Evolutionary conservation across 2,329 filamentous ascomycete species (phyloP), one percentile per base, ranked within the genome.

Genomic region (Akanthomyces dipterigenus): DNA sequence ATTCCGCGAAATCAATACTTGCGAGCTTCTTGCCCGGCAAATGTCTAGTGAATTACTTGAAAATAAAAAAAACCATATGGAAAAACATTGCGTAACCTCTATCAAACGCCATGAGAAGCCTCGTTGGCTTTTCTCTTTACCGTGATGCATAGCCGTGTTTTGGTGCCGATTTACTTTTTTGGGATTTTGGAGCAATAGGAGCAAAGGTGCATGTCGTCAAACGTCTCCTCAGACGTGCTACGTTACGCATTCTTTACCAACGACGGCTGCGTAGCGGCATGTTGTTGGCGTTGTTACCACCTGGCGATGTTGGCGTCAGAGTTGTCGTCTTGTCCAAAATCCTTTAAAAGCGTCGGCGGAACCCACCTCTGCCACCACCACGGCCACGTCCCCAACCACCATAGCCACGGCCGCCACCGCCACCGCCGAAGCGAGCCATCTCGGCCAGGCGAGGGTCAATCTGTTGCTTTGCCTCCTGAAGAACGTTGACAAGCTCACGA

Each of bases 401-500:
- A 70, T 85, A 88, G 66, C 88, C 83, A 70, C 90, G 86, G 65
- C 88, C 85, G 63, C 91, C 91, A 62, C 91, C 91, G 65, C 92
- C 91, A 65, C 92, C 91, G 67, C 91, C 86, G 74, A 93, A 98
- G 76, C 95, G 90, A 69, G 86, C 88, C 95, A 99, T 98, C 82
- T 99, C 95, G 65, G 88, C 87, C 65, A 99, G 88, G 76, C 92
- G 89, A 72, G 95, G 95, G 72, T 98, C 95, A 76, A 99, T 93
- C 78, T 96, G 89, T 82, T 99, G 95, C 82, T 98, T 98, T 67
- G 95, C 62, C 80, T 99, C 95, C 73, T 88, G 88, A 69, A 99
- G 88, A 70, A 99, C 91, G 70, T 85, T 84, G 70, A 99, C 88
- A 73, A 99, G 88, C 80, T 99, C 95, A 84, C 95, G 93, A 78